Percentiles rank a stretch among this genome's conserved stretches.
These are phyloP conservation scores for Teratosphaeria viscida DNA, from an alignment of 2,329 filamentous ascomycete genomes.

Conservation along the genomic window DNA sequence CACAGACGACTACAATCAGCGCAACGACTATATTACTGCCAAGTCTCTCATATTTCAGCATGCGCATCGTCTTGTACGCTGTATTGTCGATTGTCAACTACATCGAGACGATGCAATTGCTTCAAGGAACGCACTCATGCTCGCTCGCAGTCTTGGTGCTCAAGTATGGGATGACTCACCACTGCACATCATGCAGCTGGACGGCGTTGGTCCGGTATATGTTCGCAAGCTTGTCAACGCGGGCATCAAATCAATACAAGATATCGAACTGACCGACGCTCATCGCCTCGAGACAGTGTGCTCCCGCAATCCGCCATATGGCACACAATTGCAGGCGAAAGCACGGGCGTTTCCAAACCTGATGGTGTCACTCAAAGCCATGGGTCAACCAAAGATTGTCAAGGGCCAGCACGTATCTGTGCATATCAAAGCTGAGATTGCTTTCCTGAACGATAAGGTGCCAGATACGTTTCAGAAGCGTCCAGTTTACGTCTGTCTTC, in stretches of 20 bases:
- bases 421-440: constrained; percentile 55
- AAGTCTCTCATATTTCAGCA: constrained; percentile 56
- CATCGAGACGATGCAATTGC: constrained; percentile 54
- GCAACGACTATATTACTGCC: constrained; percentile 49
- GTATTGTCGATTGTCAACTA: constrained; percentile 65
- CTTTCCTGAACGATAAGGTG: constrained; percentile 57
- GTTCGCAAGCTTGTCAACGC: constrained; percentile 62
- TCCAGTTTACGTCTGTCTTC: constrained; percentile 59
- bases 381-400: constrained; percentile 32
- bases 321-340: constrained; percentile 54
- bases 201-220: constrained; percentile 64
- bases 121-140: constrained; percentile 59
- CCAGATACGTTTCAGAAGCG: constrained; percentile 54
- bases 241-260: constrained; percentile 60
- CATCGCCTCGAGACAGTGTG: constrained; percentile 66
- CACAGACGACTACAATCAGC: constrained; percentile 46
- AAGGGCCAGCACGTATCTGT: constrained; percentile 42
- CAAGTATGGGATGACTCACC: constrained; percentile 73
- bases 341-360: constrained; percentile 63
- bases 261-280: constrained; percentile 56
- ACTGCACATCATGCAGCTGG: constrained; percentile 72
- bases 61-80: constrained; percentile 59
- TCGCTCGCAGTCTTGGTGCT: constrained; percentile 66
- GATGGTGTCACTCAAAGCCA: constrained; percentile 43
- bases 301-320: constrained; percentile 74